Percentiles rank a stretch among this genome's conserved stretches.
Evolutionary conservation across 371 early-diverging fungal species (phyloP).

Genomic region (Lichtheimia ramosa): DNA sequence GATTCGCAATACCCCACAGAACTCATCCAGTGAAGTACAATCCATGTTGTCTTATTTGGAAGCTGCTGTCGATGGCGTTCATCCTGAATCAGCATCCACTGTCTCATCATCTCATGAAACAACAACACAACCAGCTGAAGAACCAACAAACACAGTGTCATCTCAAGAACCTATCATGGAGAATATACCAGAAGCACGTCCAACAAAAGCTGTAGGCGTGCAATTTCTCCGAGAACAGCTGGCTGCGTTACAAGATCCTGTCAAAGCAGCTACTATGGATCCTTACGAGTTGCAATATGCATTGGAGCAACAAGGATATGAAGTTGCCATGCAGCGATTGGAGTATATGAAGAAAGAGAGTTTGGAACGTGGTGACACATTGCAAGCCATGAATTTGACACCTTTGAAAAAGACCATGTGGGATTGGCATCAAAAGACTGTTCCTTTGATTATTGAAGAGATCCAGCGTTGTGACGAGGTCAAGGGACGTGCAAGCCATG

Average conservation of each 20-base stretch:
- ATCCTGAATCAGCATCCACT: not conserved
- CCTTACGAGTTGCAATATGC: constrained; percentile 79
- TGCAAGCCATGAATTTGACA: constrained; percentile 51
- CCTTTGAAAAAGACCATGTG: constrained; percentile 63
- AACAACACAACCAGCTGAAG: not conserved
- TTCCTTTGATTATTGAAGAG: constrained; percentile 68
- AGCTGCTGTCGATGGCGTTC: constrained; percentile 22
- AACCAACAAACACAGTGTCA: not conserved
- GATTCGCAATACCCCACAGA: constrained; percentile 11
- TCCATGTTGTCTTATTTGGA: constrained; percentile 31
- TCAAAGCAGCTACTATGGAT: constrained; percentile 42
- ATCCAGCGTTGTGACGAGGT: constrained; percentile 46
- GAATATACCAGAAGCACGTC: constrained; percentile 32
- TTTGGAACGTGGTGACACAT: constrained; percentile 57
- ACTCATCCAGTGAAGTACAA: constrained; percentile 18
- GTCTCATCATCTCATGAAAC: constrained; percentile 6
- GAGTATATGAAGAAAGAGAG: constrained; percentile 57
- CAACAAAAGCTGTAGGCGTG: constrained; percentile 73
- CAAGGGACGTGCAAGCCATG: constrained; percentile 20
- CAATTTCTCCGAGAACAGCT: constrained; percentile 75
- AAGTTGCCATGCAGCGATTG: constrained; percentile 74
- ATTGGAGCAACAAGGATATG: constrained; percentile 83
- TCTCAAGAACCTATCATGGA: constrained; percentile 2
- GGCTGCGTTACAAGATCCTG: constrained; percentile 47
- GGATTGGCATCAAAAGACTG: constrained; percentile 77